Base-by-base conservation (phyloP, 805 yeast genomes). In the Candida xyloterini region DNA sequence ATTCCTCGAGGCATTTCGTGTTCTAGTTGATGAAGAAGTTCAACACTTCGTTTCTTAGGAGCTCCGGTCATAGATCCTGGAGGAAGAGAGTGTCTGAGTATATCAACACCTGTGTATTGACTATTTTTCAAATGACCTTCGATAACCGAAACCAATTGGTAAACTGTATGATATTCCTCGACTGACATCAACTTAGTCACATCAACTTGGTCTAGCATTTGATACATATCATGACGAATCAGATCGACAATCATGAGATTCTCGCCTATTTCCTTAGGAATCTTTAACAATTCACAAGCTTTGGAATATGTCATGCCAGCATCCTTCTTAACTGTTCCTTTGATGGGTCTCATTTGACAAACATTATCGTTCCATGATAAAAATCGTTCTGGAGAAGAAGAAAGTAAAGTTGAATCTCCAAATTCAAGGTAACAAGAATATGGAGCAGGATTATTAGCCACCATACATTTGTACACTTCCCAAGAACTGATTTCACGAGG, bases 31-130 rank as follows among this genome's bases (percentile, higher is more conserved):
- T 81, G 84, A 21, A 93, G 67, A 4, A 95, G 60, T 59, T 91
- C 93, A 5, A 93, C 95, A 0, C 96, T 87, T 43, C 96, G 73
- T 52, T 82, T 84, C 65, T 93, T 93, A 2, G 99, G 99, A 0
- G 99, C 99, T 3, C 99, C 99, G 0, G 99, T 93, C 99, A 93
- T 93, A 1, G 98, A 91, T 0, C 99, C 99, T 0, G 99, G 96
- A 3, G 99, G 99, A 25, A 95, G 66, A 0, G 96, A 79, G 43
- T 78, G 78, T 15, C 78, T 74, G 10, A 93, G 69, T 2, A 91
- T 67, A 57, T 93, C 98, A 16, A 90, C 66, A 0, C 98, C 99
- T 10, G 72, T 66, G 49, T 73, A 79, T 2, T 24, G 28, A 3
- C 50, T 37, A 13, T 44, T 49, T 10, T 52, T 47, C 20, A 81